Percentiles rank a stretch among this genome's conserved stretches.
Evolutionary conservation across 768 basidiomycete species (phyloP).

Genomic region (Lactifluus pinguis): DNA sequence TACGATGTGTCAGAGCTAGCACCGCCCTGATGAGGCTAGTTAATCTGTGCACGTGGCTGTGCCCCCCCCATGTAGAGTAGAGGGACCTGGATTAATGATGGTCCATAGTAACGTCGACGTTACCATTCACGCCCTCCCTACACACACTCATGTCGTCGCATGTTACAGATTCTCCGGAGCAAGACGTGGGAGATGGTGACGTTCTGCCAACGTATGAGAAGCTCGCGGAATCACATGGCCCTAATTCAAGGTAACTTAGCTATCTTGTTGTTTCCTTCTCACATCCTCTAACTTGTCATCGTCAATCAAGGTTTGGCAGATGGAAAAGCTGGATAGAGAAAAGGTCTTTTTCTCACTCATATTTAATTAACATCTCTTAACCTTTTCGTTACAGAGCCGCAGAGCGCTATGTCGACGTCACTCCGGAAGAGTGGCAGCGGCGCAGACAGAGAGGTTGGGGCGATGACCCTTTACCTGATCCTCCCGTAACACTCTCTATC

Average conservation of each 20-base stretch:
- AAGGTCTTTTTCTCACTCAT: conserved; percentile 35
- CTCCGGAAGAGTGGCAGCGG: conserved; percentile 46
- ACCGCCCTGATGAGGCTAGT: no score
- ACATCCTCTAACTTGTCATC: no score
- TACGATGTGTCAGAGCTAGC: no score
- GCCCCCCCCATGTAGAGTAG: no score
- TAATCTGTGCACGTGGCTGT: no score
- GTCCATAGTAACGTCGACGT: not conserved
- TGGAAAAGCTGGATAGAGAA: conserved; percentile 90
- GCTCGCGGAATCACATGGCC: conserved; percentile 64
- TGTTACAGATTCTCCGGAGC: conserved; percentile 27
- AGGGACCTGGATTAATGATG: no score
- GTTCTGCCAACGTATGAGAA: conserved; percentile 75
- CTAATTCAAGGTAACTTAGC: conserved; percentile 62
- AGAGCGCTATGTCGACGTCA: conserved; percentile 65
- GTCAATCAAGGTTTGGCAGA: conserved; percentile 56
- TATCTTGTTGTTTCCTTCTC: not conserved
- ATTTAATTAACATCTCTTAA: not conserved
- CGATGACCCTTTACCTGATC: conserved; percentile 21
- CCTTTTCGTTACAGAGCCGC: conserved; percentile 48
- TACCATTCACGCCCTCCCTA: not conserved
- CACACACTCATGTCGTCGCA: conserved; percentile 13
- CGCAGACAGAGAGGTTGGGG: conserved; percentile 69
- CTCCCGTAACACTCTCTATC: conserved; percentile 11
- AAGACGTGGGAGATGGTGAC: conserved; percentile 37